Evolutionary conservation across 2,329 filamentous ascomycete species (phyloP).

Genomic region (Fusarium tjaetaba): DNA sequence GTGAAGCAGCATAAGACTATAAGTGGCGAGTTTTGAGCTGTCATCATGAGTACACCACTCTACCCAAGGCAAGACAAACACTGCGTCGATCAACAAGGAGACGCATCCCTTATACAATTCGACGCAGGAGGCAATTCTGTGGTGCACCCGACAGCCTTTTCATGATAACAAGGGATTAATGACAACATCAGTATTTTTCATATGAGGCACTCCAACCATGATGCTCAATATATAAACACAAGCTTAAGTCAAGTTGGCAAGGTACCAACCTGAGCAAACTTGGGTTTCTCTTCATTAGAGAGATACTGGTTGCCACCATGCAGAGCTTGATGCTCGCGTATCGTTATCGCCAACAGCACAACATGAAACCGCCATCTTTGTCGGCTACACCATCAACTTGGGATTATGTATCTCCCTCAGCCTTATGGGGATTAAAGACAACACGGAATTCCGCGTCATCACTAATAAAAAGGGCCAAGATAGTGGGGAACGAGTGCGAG

Average conservation of each 20-base stretch:
- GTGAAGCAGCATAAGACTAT: neutral
- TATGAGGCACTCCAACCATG: neutral
- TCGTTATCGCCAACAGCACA: neutral
- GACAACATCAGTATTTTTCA: neutral
- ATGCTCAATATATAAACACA: too few relatives aligned
- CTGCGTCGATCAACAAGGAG: fast-evolving
- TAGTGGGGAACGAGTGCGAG: neutral
- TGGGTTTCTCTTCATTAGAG: neutral
- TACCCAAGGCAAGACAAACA: too few relatives aligned
- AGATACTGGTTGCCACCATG: neutral
- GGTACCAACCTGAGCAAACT: fast-evolving
- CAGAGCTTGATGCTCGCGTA: neutral
- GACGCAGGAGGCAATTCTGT: too few relatives aligned
- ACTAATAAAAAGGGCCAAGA: neutral
- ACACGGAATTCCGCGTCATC: neutral
- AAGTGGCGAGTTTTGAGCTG: neutral
- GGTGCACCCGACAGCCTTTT: too few relatives aligned
- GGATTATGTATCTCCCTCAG: neutral
- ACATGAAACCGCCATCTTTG: neutral
- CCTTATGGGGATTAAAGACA: neutral
- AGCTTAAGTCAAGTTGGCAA: too few relatives aligned
- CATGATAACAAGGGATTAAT: neutral
- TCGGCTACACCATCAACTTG: neutral
- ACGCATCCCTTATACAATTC: fast-evolving
- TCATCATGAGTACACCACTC: neutral